Evolutionary conservation across 2,329 filamentous ascomycete species (phyloP), one percentile per base, ranked within the genome.

Genomic region (Diaporthe ilicicola): DNA sequence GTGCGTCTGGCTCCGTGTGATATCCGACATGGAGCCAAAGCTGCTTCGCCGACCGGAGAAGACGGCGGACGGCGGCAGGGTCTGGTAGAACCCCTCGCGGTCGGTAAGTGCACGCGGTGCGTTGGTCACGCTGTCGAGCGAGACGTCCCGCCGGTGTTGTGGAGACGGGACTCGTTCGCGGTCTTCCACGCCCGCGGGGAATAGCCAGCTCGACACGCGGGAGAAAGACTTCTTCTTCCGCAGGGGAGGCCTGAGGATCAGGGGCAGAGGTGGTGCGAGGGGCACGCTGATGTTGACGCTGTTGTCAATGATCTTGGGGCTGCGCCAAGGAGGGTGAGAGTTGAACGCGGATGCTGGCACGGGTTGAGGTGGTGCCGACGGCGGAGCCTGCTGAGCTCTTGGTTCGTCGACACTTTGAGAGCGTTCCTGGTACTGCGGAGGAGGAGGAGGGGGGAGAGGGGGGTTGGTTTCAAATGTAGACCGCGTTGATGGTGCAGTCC

Each of bases 221-320:
- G 88, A 89, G 76, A 92, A 91, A 0, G 89, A 90, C 76, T 91
- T 91, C 83, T 91, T 91, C 82, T 91, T 91, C 71, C 89, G 83
- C 73, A 91, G 77, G 1, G 88, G 88, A 9, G 88, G 89, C n/a
- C 87, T 86, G 69, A 90, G 82, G 19, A 89, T 85, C 29, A 90
- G 83, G 0, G 89, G 88, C 5, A 90, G 80, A 2, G 89, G 89
- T 1, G 88, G 89, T 3, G 87, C 86, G 1, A 87, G 82, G 1
- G 83, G 80, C 8, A 80, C 78, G 6, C 82, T 80, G 27, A 83
- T 77, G 13, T 73, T 66, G 75, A 74, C 72, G 72, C 73, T 70
- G 74, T 74, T 70, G 70, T 75, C 39, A 72, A 62, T 34, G 64
- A 71, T 69, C 22, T 37, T 64, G 19, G 67, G 46, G 32, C 64